A percentile compares a stretch with the other conserved stretches of the same genome.
Conservation (phyloP, 2,329 filamentous ascomycete species). For the Zasmidium cellare region DNA sequence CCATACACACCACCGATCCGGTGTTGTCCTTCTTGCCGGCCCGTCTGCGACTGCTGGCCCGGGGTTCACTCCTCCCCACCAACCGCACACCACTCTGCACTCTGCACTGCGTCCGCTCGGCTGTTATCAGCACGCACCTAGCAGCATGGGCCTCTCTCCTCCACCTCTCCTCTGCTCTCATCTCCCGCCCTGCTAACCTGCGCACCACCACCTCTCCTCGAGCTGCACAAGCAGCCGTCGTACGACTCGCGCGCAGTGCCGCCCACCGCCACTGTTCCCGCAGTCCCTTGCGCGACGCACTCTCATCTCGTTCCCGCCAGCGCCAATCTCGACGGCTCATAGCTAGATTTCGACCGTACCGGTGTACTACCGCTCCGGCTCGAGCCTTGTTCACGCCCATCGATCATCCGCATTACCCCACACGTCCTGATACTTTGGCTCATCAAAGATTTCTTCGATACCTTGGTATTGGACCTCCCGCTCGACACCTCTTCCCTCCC, state of each 20-base stretch:
- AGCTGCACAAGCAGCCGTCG: neutral
- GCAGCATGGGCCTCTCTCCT: neutral
- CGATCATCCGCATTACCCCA: conserved; percentile 7
- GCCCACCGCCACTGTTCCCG: neutral
- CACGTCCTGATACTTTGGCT: neutral
- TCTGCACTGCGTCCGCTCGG: neutral
- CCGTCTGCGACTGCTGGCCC: neutral
- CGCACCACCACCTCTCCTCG: neutral
- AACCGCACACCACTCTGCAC: neutral
- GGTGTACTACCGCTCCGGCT: conserved; percentile 3
- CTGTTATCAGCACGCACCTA: neutral
- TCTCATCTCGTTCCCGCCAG: neutral
- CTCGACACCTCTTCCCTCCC: neutral
- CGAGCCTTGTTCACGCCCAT: neutral
- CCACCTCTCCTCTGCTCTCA: neutral
- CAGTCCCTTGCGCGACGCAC: neutral
- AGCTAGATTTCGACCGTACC: neutral
- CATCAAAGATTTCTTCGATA: conserved; percentile 3
- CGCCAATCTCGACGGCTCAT: neutral
- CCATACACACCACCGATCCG: neutral
- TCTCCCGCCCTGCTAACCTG: neutral
- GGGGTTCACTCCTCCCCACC: neutral
- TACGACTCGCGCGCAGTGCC: neutral
- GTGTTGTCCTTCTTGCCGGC: neutral
- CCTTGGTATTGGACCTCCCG: neutral